Evolutionary conservation across 2,329 filamentous ascomycete genomes (phyloP).

Genomic region (Talaromyces islandicus): DNA sequence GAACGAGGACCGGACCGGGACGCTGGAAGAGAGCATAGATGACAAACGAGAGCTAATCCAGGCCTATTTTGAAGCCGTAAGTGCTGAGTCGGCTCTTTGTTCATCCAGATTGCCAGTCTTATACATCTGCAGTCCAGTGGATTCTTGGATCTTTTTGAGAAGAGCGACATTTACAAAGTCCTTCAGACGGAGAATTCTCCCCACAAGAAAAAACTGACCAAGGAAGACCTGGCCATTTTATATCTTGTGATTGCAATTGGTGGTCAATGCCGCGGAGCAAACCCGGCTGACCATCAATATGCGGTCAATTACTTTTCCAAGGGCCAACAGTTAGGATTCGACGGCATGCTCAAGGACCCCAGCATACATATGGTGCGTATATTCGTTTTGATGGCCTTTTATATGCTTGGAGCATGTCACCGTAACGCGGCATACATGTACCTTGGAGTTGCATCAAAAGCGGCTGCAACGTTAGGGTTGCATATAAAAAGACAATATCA

Average conservation of each 20-base stretch:
- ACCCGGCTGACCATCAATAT: conserved; percentile 22
- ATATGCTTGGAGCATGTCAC: conserved; percentile 54
- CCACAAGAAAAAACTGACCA: conserved; percentile 14
- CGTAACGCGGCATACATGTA: conserved; percentile 60
- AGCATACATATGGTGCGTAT: conserved; percentile 48
- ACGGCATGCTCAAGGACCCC: conserved; percentile 49
- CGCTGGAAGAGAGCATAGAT: conserved; percentile 26
- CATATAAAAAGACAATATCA: conserved; percentile 32
- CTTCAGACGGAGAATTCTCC: conserved; percentile 6
- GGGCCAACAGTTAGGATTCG: conserved; percentile 45
- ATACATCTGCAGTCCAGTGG: conserved; percentile 30
- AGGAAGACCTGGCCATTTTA: conserved; percentile 17
- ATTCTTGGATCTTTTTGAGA: conserved; percentile 32
- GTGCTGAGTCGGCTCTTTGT: not conserved
- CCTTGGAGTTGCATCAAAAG: conserved; percentile 52
- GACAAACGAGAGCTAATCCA: conserved; percentile 30
- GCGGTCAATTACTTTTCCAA: conserved; percentile 41
- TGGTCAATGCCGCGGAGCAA: conserved; percentile 40
- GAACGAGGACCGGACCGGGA: conserved; percentile 26
- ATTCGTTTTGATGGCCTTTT: conserved; percentile 54
- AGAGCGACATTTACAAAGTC: conserved; percentile 18
- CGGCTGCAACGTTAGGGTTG: conserved; percentile 53
- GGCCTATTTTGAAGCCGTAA: conserved; percentile 23
- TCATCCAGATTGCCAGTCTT: conserved; percentile 3
- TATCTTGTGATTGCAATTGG: conserved; percentile 50